Evolutionary conservation across 2,329 filamentous ascomycete species (phyloP).

Genomic region (Arthroderma uncinatum): DNA sequence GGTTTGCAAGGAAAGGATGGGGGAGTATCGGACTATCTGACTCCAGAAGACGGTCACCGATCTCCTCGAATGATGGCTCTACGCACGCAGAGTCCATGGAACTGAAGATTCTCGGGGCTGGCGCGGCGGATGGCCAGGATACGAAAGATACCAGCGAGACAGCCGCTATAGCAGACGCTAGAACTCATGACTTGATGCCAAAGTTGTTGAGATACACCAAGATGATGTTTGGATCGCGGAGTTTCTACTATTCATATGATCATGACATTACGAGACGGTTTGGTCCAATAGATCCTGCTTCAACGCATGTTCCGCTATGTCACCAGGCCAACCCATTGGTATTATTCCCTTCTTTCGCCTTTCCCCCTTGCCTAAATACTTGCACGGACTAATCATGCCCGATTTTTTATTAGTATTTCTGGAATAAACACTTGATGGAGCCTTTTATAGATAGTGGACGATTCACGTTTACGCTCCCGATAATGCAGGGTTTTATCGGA

Average conservation of each 20-base stretch:
- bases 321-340: slow-evolving; percentile 59
- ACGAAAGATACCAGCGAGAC: background rate
- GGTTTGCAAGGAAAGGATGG: slow-evolving; percentile 83
- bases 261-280: slow-evolving; percentile 70
- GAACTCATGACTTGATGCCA: slow-evolving; percentile 53
- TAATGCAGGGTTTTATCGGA: slow-evolving; percentile 91
- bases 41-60: background rate
- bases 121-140: background rate
- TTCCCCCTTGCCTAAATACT: background rate
- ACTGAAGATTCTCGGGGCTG: slow-evolving; percentile 14
- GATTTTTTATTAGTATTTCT: slow-evolving; percentile 55
- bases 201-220: slow-evolving; percentile 76
- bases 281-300: slow-evolving; percentile 30
- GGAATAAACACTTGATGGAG: slow-evolving; percentile 67
- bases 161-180: slow-evolving; percentile 16
- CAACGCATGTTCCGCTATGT: slow-evolving; percentile 51
- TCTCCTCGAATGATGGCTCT: background rate
- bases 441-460: slow-evolving; percentile 66
- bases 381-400: background rate
- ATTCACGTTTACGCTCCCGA: slow-evolving; percentile 59
- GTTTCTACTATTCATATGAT: slow-evolving; percentile 94
- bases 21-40: background rate
- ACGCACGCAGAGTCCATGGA: slow-evolving; percentile 11
- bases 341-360: slow-evolving; percentile 17
- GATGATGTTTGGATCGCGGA: slow-evolving; percentile 71